These are phyloP conservation scores for Dissophora globulifera DNA, from an alignment of 192 early-diverging fungal species.

Conservation along the genomic window DNA sequence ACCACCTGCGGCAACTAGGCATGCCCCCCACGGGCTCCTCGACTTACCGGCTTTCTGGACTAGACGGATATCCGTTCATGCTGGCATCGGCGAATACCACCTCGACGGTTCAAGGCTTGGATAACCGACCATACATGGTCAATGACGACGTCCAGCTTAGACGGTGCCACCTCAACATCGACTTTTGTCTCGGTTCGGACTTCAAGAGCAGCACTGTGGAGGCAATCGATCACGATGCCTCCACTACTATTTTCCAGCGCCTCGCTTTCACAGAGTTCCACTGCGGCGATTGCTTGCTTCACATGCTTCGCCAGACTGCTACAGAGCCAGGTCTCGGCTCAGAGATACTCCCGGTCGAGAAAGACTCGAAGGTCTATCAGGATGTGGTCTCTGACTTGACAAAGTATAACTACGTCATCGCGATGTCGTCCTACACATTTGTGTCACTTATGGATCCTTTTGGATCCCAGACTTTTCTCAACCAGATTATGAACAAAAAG, in stretches of 20 bases:
- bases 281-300: conserved; percentile 53
- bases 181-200: conserved; percentile 24
- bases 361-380: conserved; percentile 6
- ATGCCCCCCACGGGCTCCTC: conserved; percentile 5
- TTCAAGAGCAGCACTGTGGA: conserved; percentile 9
- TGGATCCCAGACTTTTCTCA: background rate
- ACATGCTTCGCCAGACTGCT: conserved; percentile 27
- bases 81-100: conserved; percentile 1
- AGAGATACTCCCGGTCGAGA: conserved; percentile 25
- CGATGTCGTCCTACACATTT: conserved; percentile 23
- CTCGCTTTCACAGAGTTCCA: conserved; percentile 42
- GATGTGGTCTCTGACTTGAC: conserved; percentile 12
- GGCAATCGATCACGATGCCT: background rate
- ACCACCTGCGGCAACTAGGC: background rate
- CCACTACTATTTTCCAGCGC: conserved; percentile 19
- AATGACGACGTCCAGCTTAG: background rate
- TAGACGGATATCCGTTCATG: conserved; percentile 51
- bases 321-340: conserved; percentile 10
- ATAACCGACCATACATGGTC: background rate
- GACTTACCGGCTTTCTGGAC: conserved; percentile 13
- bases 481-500: conserved; percentile 1
- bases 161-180: conserved; percentile 20
- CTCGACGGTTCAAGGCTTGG: no score
- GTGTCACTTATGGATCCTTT: conserved; percentile 5
- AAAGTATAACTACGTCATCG: conserved; percentile 44